Base-by-base conservation (phyloP, 75 land plant genomes). In the Picea glauca region DNA sequence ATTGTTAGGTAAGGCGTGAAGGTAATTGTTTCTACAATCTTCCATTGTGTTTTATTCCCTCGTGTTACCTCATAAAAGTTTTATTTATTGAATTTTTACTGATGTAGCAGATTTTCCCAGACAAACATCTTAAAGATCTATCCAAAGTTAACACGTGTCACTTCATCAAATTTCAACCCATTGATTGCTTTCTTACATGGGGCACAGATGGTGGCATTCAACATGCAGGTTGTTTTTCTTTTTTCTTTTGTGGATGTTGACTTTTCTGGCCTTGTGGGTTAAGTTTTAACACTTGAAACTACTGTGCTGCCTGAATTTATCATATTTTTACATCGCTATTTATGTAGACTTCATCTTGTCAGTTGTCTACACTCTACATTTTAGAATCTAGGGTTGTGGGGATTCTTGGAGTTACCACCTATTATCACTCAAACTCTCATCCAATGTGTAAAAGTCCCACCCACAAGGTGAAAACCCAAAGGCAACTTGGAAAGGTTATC, bases 151-250 rank as follows among this genome's bases (percentile, higher is more conserved):
- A 82, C 80, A 40, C 87, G 96, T 15, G 13, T 94, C n/a, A 66
- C 77, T 38, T 94, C 96, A 13, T 92, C 96, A 62, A 94, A 94
- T 73, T 91, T 86, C 67, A 84, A 90, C 75, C 96, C 96, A 13
- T 57, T 92, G 12, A 0, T 82, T 50, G 88, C 86, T 23, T 94
- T 94, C 92, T 81, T 78, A 76, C 92, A 94, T 81, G 96, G 96
- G 76, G 94, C 91, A 82, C 96, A 94, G 77, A 92, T 94, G 94
- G 96, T 94, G 33, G 96, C 94, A 60, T 82, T 94, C 50, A 94
- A 94, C 76, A 92, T 92, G 96, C 96, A 94, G 96, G 96, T 90
- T 33, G 57, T 60, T 30, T 33, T 62, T 4, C 8, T 77, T 62
- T 17, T 70, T 11, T 20, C 9, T 70, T 40, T 70, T 20, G 54